phyloP scores from a whole-genome alignment of 2,329 filamentous ascomycete genomes.

The Emmonsia crescens region DNA sequence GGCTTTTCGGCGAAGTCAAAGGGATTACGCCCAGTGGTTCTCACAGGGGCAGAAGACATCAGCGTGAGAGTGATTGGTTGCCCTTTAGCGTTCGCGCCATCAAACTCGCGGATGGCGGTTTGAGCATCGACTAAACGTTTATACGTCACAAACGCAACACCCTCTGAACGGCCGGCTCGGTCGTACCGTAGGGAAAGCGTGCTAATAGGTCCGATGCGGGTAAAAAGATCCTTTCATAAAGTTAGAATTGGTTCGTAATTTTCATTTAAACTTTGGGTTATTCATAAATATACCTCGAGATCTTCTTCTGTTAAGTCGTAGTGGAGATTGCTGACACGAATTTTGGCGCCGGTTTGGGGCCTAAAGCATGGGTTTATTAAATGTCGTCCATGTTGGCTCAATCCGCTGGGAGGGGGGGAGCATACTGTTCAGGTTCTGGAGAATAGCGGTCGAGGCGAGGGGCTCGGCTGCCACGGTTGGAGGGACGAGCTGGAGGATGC shows the following conservation, averaged over 20 bases:
- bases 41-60: slow-evolving; percentile 39
- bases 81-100: slow-evolving; percentile 82
- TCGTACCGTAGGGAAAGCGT: slow-evolving; percentile 70
- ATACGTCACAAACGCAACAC: slow-evolving; percentile 75
- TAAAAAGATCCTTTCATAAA: slow-evolving; percentile 59
- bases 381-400: background rate
- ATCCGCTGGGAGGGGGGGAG: background rate
- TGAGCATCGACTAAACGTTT: slow-evolving; percentile 58
- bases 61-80: slow-evolving; percentile 70
- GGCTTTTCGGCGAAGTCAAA: slow-evolving; percentile 42
- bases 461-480: slow-evolving; percentile 32
- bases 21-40: slow-evolving; percentile 29
- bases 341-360: slow-evolving; percentile 47
- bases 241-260: slow-evolving; percentile 4
- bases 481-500: slow-evolving; percentile 28
- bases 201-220: slow-evolving; percentile 59
- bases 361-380: background rate
- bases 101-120: slow-evolving; percentile 66
- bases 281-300: slow-evolving; percentile 50
- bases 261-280: slow-evolving; percentile 14
- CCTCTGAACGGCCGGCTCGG: slow-evolving; percentile 77
- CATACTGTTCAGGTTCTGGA: slow-evolving; percentile 27
- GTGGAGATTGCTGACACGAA: slow-evolving; percentile 82
- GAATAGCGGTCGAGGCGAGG: slow-evolving; percentile 25
- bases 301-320: slow-evolving; percentile 84